Percentiles rank a stretch among this genome's conserved stretches.
These are phyloP conservation scores for Candida multigemmis DNA, from an alignment of 805 yeast genomes.

Conservation along the genomic window DNA sequence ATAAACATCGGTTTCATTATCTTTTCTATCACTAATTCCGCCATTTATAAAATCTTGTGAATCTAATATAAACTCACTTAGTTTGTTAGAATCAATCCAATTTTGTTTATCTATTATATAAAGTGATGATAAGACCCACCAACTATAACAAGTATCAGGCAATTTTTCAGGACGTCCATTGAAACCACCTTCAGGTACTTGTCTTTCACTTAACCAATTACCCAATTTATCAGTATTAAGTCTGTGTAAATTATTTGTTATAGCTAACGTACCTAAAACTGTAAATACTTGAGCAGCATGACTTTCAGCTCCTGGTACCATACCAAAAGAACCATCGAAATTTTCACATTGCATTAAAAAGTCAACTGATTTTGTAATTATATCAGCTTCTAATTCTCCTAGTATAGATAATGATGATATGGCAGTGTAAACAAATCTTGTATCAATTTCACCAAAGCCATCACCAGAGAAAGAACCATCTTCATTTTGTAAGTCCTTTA, in stretches of 20 bases:
- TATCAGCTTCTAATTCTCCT: conserved; percentile 47
- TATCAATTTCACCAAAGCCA: conserved; percentile 83
- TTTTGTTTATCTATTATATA: conserved; percentile 55
- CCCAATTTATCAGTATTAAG: conserved; percentile 34
- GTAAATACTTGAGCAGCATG: conserved; percentile 92
- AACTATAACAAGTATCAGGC: conserved; percentile 96
- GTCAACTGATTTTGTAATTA: conserved; percentile 52
- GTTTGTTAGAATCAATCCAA: conserved; percentile 66
- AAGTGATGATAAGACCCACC: conserved; percentile 90
- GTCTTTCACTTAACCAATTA: conserved; percentile 91
- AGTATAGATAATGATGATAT: conserved; percentile 64
- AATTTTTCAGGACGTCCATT: conserved; percentile 94
- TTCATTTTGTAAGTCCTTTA: conserved; percentile 35
- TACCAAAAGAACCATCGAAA: conserved; percentile 94
- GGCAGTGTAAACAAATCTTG: conserved; percentile 82
- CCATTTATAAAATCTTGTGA: conserved; percentile 78
- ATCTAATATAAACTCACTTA: conserved; percentile 57
- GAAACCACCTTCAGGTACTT: conserved; percentile 75
- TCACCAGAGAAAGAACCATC: conserved; percentile 88
- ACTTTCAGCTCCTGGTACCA: conserved; percentile 89
- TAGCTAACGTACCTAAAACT: conserved; percentile 73
- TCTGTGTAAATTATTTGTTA: conserved; percentile 50
- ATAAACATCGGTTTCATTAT: conserved; percentile 84
- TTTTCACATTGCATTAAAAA: conserved; percentile 69
- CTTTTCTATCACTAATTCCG: conserved; percentile 89